Evolutionary conservation across 2,329 filamentous ascomycete genomes (phyloP), one percentile per base, ranked within the genome.

Genomic region (Verticillium isaacii): DNA sequence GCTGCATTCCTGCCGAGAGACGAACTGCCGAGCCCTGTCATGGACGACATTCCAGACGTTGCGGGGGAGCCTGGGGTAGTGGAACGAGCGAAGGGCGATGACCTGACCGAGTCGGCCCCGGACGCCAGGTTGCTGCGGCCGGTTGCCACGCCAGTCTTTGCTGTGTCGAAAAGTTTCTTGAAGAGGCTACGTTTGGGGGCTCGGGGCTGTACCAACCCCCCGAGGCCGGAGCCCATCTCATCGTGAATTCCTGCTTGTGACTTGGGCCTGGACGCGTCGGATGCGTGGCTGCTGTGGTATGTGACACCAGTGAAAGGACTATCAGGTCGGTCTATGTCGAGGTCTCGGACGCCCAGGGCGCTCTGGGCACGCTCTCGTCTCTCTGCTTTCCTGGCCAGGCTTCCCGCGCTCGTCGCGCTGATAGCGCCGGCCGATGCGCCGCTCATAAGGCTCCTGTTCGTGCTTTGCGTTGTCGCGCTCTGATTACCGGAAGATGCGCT

Each of bases 321-420:
- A 45, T 84, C 84, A 2, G 87, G 84, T 23, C 87, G 80, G 19
- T 85, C 85, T 69, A 77, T 76, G 17, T 85, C 86, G 11, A 55
- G 17, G 32, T 59, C 58, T 29, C 84, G 82, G 61, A 84, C 81
- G 50, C 85, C 88, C 66, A 91, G 75, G 3, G 87, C 86, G 70
- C 89, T 92, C 65, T 86, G 85, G 17, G 89, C 82, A 64, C 88
- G 72, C 67, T 75, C 71, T 23, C 45, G 45, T 25, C 19, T 25
- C n/a, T 82, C 75, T 70, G 89, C 89, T 70, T 91, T 90, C 64
- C 93, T 87, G 34, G 93, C 93, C 66, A 96, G 86, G 75, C 94
- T 98, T 60, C 93, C 95, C 17, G 95, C 95, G 75, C 95, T 98
- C 17, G 95, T 98, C 58, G 93, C 91, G 73, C 94, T 98, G 75